Evolutionary conservation across 169 alveolate genomes (phyloP).

Genomic region (Cardiosporidium cionae): DNA sequence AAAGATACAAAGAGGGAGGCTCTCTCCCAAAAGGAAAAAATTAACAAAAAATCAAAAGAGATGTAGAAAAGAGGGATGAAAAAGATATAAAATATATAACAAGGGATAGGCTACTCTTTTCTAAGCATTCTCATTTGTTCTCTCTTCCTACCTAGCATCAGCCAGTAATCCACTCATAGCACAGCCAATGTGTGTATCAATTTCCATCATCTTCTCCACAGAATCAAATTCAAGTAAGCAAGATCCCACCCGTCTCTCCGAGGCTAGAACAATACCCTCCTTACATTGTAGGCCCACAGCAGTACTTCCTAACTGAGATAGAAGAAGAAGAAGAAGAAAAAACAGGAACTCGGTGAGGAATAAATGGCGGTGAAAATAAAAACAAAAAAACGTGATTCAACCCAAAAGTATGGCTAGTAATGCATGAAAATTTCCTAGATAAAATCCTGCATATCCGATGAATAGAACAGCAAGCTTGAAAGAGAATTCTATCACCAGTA

Average conservation of each 20-base stretch:
- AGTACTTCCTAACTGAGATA: constrained; percentile 87
- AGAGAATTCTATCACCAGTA: neutral
- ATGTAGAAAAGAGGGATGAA: neutral
- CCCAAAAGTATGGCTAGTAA: neutral
- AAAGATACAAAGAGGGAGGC: neutral
- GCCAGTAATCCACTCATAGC: constrained; percentile 96
- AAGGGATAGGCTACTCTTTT: no score
- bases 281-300: constrained; percentile 92
- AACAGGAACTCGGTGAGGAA: neutral
- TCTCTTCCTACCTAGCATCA: constrained; percentile 72
- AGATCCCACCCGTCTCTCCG: constrained; percentile 71
- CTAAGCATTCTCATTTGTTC: no score
- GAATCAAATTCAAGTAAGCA: constrained; percentile 15
- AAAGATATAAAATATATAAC: no score
- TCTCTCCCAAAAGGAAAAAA: neutral
- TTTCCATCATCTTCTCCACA: constrained; percentile 86
- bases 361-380: neutral
- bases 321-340: neutral
- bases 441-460: no score
- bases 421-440: neutral
- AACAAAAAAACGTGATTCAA: neutral
- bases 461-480: neutral
- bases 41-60: neutral
- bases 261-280: constrained; percentile 93
- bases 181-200: constrained; percentile 91